Evolutionary conservation across 768 basidiomycete genomes (phyloP), one percentile per base, ranked within the genome.

Genomic region (Auriscalpium vulgare): DNA sequence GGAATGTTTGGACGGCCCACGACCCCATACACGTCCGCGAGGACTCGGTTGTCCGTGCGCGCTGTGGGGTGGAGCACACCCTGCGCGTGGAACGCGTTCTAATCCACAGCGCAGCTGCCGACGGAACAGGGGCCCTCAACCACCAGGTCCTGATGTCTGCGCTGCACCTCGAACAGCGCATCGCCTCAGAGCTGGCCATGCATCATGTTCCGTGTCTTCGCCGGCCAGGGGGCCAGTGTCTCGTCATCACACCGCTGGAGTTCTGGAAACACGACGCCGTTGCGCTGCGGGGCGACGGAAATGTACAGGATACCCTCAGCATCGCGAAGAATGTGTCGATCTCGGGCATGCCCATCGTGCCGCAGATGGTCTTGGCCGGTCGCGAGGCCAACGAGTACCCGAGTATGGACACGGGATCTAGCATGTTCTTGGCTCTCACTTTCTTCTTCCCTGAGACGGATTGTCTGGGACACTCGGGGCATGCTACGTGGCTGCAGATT

Each of bases 361-460:
- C 85, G 2, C 75, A 80, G 46, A 91, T 91, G 85, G 86, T 91
- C 35, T 71, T 93, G 38, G 87, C 88, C 8, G 84, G 87, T 17
- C 75, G 87, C 56, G 82, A 80, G 21, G 74, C 74, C 50, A 80
- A 85, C 53, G 78, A 77, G 48, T 75, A 77, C 56, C 51, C 68
- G 37, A 70, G 73, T 21, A 45, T 37, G n/a, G 74, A 75, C 56
- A 75, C 83, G 50, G 84, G 87, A 63, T 79, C 76, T 57, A 86
- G 88, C 48, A 79, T 75, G 51, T 88, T 83, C 65, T 78, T 93
- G 17, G 88, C 84, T 14, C 74, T 92, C 56, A 91, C 89, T 0
- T 93, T 89, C 68, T 84, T 91, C 71, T 91, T 94, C 65, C 83
- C 80, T 2, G 86, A 90, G 61, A 78, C 75, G 14, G 83, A 87